Evolutionary conservation across 768 basidiomycete genomes (phyloP).

Genomic region (Tulasnella sp.): DNA sequence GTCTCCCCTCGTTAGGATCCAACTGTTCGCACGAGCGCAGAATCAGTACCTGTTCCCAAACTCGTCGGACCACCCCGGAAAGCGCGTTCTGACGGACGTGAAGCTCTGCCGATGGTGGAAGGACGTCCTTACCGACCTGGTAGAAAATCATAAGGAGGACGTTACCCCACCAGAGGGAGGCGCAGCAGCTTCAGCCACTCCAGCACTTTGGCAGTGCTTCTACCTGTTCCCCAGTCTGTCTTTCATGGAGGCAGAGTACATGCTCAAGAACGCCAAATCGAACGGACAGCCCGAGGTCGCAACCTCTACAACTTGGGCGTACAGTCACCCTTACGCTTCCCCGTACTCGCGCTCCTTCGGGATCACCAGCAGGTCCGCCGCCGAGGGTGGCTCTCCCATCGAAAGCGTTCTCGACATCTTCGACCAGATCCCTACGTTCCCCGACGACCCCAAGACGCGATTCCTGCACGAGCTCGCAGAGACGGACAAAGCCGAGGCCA

Average conservation of each 20-base stretch:
- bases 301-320: slow-evolving; percentile 58
- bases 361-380: slow-evolving; percentile 54
- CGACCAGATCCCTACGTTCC: slow-evolving; percentile 82
- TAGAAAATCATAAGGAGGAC: slow-evolving; percentile 38
- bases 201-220: slow-evolving; percentile 45
- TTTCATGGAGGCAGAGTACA: slow-evolving; percentile 65
- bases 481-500: slow-evolving; percentile 44
- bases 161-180: neutral
- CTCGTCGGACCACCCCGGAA: slow-evolving; percentile 67
- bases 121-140: slow-evolving; percentile 58
- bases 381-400: slow-evolving; percentile 48
- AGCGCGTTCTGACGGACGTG: slow-evolving; percentile 75
- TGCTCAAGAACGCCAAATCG: slow-evolving; percentile 51
- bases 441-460: slow-evolving; percentile 95
- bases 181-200: neutral
- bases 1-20: slow-evolving; percentile 69
- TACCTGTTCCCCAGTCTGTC: slow-evolving; percentile 73
- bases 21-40: slow-evolving; percentile 90
- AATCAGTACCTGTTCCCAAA: slow-evolving; percentile 93
- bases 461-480: slow-evolving; percentile 90
- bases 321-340: slow-evolving; percentile 72
- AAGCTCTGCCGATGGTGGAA: slow-evolving; percentile 94
- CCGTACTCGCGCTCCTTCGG: slow-evolving; percentile 44
- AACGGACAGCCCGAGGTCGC: slow-evolving; percentile 32
- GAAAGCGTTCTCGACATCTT: slow-evolving; percentile 51